phyloP scores from a whole-genome alignment of 805 yeast species.

The Candida insectorum region DNA sequence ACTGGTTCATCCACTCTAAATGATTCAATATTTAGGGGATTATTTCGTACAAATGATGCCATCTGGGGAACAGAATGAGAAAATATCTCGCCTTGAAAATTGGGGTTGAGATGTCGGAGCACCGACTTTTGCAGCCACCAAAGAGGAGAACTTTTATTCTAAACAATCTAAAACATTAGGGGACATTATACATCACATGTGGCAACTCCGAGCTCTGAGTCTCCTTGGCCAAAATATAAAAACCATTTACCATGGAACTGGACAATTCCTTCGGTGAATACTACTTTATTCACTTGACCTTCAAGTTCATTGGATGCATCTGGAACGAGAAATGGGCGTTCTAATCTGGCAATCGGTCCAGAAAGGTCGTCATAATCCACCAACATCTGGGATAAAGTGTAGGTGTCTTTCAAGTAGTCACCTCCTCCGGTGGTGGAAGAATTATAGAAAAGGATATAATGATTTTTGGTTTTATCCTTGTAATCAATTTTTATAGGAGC shows the following conservation, averaged over 20 bases:
- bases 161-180: not conserved
- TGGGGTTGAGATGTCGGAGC: not conserved
- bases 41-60: slow-evolving; percentile 13
- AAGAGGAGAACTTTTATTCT: too few species aligned
- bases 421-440: slow-evolving; percentile 36
- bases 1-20: slow-evolving; percentile 10
- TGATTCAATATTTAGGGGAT: slow-evolving; percentile 5
- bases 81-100: not conserved
- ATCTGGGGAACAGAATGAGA: not conserved
- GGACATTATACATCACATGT: slow-evolving; percentile 18
- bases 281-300: slow-evolving; percentile 42
- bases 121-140: not conserved
- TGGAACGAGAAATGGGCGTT: slow-evolving; percentile 33
- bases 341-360: slow-evolving; percentile 39
- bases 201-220: slow-evolving; percentile 41
- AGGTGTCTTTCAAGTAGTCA: slow-evolving; percentile 27
- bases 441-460: slow-evolving; percentile 37
- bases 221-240: slow-evolving; percentile 43
- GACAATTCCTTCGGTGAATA: slow-evolving; percentile 42
- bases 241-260: slow-evolving; percentile 41
- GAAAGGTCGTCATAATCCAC: slow-evolving; percentile 35
- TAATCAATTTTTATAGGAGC: slow-evolving; percentile 35
- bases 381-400: slow-evolving; percentile 37
- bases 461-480: slow-evolving; percentile 20
- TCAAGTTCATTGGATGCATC: slow-evolving; percentile 28